Conservation (phyloP, 441 rosid species). For the Mallotus repandus region DNA sequence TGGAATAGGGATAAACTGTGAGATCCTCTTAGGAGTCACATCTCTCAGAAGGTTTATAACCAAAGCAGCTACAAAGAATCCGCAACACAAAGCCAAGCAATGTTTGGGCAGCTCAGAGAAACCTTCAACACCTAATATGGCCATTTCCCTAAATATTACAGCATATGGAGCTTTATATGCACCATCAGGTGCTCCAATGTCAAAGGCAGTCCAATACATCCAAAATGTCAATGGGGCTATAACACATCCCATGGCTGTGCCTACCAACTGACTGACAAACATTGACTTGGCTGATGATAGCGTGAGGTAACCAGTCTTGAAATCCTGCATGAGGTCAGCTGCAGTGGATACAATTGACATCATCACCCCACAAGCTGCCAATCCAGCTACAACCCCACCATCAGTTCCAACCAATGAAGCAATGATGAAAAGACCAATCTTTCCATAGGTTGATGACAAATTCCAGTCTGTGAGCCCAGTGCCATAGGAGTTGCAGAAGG, state of each 20-base stretch:
- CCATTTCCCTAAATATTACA: constrained; percentile 87
- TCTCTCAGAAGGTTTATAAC: constrained; percentile 66
- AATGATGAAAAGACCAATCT: constrained; percentile 84
- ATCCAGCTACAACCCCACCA: constrained; percentile 89
- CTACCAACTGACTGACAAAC: constrained; percentile 86
- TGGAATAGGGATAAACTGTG: constrained; percentile 81
- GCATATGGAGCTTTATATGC: constrained; percentile 89
- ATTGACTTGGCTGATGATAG: constrained; percentile 88
- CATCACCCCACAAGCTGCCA: constrained; percentile 88
- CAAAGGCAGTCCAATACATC: constrained; percentile 84
- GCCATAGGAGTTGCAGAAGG: constrained; percentile 93
- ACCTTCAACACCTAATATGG: constrained; percentile 72
- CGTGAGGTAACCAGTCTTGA: constrained; percentile 90
- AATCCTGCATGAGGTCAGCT: constrained; percentile 96
- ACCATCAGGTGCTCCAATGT: constrained; percentile 75
- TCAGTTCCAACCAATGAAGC: constrained; percentile 73
- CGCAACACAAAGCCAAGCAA: constrained; percentile 69
- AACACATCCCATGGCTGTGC: constrained; percentile 86
- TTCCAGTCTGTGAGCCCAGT: constrained; percentile 88
- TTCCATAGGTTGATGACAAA: constrained; percentile 79
- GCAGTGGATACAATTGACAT: constrained; percentile 92
- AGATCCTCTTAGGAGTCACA: constrained; percentile 54
- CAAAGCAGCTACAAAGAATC: constrained; percentile 68
- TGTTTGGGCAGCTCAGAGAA: constrained; percentile 82
- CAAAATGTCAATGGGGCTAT: constrained; percentile 87